Evolutionary conservation across 352 stramenopile species (phyloP), one percentile per base, ranked within the genome.

Genomic region (Pythium folliculosum): DNA sequence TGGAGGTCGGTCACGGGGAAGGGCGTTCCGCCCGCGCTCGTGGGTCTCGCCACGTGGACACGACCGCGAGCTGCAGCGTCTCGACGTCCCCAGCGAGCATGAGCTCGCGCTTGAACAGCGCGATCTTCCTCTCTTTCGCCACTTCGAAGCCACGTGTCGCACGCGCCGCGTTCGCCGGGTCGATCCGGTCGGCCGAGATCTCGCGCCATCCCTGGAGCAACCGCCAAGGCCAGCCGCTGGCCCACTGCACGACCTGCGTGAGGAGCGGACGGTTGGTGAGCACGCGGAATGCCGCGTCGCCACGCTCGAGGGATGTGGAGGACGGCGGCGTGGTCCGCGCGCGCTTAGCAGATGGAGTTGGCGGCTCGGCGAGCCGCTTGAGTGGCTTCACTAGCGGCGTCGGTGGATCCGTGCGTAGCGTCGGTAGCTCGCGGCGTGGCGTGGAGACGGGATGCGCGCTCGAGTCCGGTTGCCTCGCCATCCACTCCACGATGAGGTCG

Each of bases 31-130:
- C 22, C 21, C 48, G n/a, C 48, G 48, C 27, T 54, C 48, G 19
- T 2, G 19, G n/a, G 48, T 54, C 48, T 30, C 22, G 48, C 48
- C 48, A 54, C 48, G 27, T 17, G 19, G 48, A 54, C 48, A 25
- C 48, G 48, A 14, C 48, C 8, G 48, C 22, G 22, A 54, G 48
- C n/a, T n/a, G 48, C 48, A 54, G 48, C 17, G 48, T 54, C 48
- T 54, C 48, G 5, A 54, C 48, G 22, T 54, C 48, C 1, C 48
- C 48, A 27, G 21, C 21, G 21, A 54, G 48, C 48, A 54, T 54
- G 48, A 54, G 48, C 48, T 54, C 48, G 48, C 48, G 48, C 48
- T 35, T 37, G 48, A 54, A 54, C 12, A 54, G 48, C 19, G 27
- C 48, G 21, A 54, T 17, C 22, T 54, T 22, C 19, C 48, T 21